These are phyloP conservation scores for Cladosporium sp. DNA, from an alignment of 2,329 filamentous ascomycete genomes.

Conservation along the genomic window DNA sequence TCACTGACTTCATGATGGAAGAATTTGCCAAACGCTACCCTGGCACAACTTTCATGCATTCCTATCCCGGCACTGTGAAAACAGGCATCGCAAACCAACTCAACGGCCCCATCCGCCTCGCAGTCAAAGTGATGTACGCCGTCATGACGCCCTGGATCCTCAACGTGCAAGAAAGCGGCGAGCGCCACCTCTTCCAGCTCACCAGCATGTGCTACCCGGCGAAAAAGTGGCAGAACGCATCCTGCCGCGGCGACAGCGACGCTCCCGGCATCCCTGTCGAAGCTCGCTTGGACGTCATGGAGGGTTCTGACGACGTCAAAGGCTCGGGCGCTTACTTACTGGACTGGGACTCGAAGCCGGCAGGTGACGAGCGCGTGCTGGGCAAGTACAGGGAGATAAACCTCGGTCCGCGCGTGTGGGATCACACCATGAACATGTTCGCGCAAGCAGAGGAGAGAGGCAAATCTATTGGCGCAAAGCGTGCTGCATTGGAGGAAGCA, in stretches of 20 bases:
- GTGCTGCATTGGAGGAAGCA: constrained; percentile 29
- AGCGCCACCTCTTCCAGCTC: constrained; percentile 48
- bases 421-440: constrained; percentile 39
- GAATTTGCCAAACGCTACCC: constrained; percentile 50
- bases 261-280: constrained; percentile 32
- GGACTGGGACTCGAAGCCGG: constrained; percentile 39
- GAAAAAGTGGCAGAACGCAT: constrained; percentile 3
- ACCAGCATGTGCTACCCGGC: constrained; percentile 38
- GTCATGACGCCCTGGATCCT: constrained; percentile 42
- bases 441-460: constrained; percentile 30
- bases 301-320: constrained; percentile 33
- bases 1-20: constrained; percentile 55
- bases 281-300: constrained; percentile 31
- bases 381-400: constrained; percentile 35
- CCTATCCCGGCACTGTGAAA: constrained; percentile 50
- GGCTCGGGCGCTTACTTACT: constrained; percentile 41
- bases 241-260: constrained; percentile 21
- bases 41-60: constrained; percentile 51
- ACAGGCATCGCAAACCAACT: constrained; percentile 45
- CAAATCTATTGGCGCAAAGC: constrained; percentile 30
- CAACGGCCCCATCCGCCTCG: constrained; percentile 35
- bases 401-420: constrained; percentile 37
- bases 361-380: constrained; percentile 37
- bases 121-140: constrained; percentile 38
- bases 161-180: constrained; percentile 44